Percentiles rank a stretch among this genome's conserved stretches.
Conservation (phyloP, 2,329 filamentous ascomycete species). For the Calonectria naviculata region DNA sequence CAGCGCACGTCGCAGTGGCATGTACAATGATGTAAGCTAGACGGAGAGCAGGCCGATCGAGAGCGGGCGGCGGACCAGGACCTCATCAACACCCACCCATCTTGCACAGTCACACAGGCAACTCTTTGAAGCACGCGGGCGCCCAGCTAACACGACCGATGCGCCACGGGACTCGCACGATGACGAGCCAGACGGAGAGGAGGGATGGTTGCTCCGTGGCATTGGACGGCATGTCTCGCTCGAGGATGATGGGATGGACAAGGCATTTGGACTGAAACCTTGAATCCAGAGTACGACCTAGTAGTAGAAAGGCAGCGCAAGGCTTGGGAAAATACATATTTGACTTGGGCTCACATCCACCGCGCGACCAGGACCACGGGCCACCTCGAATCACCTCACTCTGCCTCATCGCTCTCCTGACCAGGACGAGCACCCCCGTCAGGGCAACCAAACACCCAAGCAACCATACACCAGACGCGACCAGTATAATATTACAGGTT, state of each 20-base stretch:
- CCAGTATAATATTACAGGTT: conserved; percentile 34
- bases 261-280: conserved; percentile 9
- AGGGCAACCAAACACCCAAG: conserved; percentile 37
- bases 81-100: conserved; percentile 1
- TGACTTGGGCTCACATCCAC: conserved; percentile 21
- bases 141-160: conserved; percentile 14
- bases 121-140: conserved; percentile 4
- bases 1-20: conserved; percentile 2
- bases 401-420: conserved; percentile 41
- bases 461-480: conserved; percentile 31
- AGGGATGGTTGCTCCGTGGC: conserved; percentile 14
- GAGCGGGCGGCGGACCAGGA: neutral
- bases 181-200: conserved; percentile 6
- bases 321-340: conserved; percentile 9
- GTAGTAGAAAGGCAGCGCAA: neutral
- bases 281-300: conserved; percentile 8
- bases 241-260: conserved; percentile 3
- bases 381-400: conserved; percentile 43
- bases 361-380: conserved; percentile 36
- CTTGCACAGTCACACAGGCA: conserved; percentile 14
- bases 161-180: conserved; percentile 19
- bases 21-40: conserved; percentile 41
- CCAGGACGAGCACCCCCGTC: conserved; percentile 35
- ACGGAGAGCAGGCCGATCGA: conserved; percentile 30
- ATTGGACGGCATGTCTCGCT: conserved; percentile 14